Evolutionary conservation across 176 grass and related monocot species (phyloP).

Genomic region (Triticum aestivum): IWGSC_CS_RefSeq_v2.1 NC_057813.1:647349949-647350448

Average conservation of each 20-base stretch:
- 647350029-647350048: background rate
- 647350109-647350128: background rate
- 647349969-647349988: background rate
- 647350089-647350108: background rate
- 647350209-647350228: background rate
- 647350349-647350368: background rate
- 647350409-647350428: background rate
- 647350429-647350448: background rate
- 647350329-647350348: background rate
- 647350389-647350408: no score
- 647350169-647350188: background rate
- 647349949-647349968: background rate
- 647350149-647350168: background rate
- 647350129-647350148: background rate
- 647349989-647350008: background rate
- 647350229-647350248: background rate
- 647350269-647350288: background rate
- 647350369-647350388: background rate
- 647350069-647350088: constrained; percentile 14
- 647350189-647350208: background rate
- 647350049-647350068: background rate
- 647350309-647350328: background rate
- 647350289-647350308: background rate
- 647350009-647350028: background rate
- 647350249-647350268: background rate